These are phyloP conservation scores for Russula sp. DNA, from an alignment of 768 basidiomycete genomes.

Conservation along the genomic window DNA sequence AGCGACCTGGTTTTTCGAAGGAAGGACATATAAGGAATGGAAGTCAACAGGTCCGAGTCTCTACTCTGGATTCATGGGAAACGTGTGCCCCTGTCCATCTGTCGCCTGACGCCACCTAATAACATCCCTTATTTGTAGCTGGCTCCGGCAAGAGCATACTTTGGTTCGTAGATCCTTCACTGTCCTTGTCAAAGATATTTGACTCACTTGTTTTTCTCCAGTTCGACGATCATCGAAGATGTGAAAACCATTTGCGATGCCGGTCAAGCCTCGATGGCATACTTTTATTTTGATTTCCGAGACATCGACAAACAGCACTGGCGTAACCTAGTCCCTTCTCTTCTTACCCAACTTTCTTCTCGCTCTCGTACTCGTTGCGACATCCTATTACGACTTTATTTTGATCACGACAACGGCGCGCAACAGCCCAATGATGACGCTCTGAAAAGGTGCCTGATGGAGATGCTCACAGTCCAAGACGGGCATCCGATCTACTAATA, in stretches of 20 bases:
- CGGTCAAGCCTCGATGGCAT: neutral
- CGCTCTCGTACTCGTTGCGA: neutral
- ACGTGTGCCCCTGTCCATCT: neutral
- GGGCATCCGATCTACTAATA: no score
- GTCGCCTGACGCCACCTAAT: neutral
- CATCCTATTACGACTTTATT: neutral
- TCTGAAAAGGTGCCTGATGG: neutral
- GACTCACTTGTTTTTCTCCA: neutral
- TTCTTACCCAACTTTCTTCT: slow-evolving; percentile 5
- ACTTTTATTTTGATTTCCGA: slow-evolving; percentile 9
- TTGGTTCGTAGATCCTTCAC: neutral
- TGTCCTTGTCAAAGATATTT: neutral
- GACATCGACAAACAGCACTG: neutral
- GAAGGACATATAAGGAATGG: neutral
- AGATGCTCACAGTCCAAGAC: neutral
- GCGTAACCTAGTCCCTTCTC: slow-evolving; percentile 1
- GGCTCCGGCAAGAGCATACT: slow-evolving; percentile 19
- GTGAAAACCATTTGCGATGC: neutral
- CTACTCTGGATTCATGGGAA: slow-evolving; percentile 16
- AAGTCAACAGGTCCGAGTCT: neutral
- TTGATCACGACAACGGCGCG: neutral
- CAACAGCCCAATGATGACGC: neutral
- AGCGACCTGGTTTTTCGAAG: neutral
- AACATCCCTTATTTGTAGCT: neutral
- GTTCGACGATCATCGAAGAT: slow-evolving; percentile 8